Evolutionary conservation across 441 rosid genomes (phyloP).

Genomic region (Iberis amara): DNA sequence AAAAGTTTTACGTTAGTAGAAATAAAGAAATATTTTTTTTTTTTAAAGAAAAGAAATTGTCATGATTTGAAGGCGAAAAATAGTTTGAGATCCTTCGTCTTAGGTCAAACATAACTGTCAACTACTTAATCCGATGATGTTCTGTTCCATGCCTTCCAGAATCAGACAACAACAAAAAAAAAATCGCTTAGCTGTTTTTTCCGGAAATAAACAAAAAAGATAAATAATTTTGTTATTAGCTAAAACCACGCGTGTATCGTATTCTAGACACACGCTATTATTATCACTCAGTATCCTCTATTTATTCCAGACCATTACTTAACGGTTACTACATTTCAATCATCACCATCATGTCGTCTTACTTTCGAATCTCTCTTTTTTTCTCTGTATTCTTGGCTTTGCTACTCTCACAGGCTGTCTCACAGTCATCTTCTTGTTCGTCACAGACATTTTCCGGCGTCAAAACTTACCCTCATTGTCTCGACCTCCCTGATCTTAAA

Average conservation of each 20-base stretch:
- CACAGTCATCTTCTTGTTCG: conserved; percentile 25
- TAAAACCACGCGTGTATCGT: conserved; percentile 8
- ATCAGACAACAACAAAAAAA: conserved; percentile 12
- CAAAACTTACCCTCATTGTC: conserved; percentile 25
- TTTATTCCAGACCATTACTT: conserved; percentile 17
- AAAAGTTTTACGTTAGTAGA: too few relatives aligned
- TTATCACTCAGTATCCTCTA: conserved; percentile 23
- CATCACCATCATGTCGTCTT: conserved; percentile 24
- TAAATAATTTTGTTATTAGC: neutral
- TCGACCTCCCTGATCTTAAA: conserved; percentile 22
- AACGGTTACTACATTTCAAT: conserved; percentile 16
- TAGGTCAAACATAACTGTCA: conserved; percentile 28
- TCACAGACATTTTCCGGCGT: conserved; percentile 18
- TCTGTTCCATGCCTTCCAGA: conserved; percentile 20
- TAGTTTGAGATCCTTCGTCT: conserved; percentile 14
- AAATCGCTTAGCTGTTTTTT: conserved; percentile 1
- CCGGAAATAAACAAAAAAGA: neutral
- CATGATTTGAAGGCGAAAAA: conserved; percentile 6
- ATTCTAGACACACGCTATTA: conserved; percentile 18
- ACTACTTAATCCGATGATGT: conserved; percentile 19
- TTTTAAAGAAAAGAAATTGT: neutral
- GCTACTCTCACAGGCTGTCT: conserved; percentile 26
- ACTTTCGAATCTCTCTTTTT: too few relatives aligned
- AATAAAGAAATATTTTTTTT: too few relatives aligned
- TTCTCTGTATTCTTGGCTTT: conserved; percentile 21